phyloP scores from a whole-genome alignment of 2,329 filamentous ascomycete genomes.

The Alternaria tenuissima region DNA sequence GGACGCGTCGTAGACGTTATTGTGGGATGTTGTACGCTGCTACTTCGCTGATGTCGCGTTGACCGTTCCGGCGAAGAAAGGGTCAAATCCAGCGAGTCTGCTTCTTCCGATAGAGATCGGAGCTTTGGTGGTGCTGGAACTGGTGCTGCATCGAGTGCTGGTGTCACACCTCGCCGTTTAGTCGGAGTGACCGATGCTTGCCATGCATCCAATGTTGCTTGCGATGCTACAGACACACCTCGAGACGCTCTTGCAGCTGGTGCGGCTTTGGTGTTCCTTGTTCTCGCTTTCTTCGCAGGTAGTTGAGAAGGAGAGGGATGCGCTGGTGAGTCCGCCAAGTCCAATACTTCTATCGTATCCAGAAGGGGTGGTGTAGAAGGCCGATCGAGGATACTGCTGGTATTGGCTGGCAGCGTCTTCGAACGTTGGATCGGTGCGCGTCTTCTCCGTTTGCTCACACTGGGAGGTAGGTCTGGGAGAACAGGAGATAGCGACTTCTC shows the following conservation, averaged over 20 bases:
- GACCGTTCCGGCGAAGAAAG: slow-evolving; percentile 30
- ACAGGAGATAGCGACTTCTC: slow-evolving; percentile 32
- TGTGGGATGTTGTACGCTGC: slow-evolving; percentile 9
- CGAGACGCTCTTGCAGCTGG: slow-evolving; percentile 13
- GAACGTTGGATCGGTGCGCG: slow-evolving; percentile 47
- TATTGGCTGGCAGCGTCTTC: slow-evolving; percentile 38
- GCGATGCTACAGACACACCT: slow-evolving; percentile 27
- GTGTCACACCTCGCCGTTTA: slow-evolving; percentile 18
- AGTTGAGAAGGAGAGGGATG: slow-evolving; percentile 36
- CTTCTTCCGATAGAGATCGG: slow-evolving; percentile 17
- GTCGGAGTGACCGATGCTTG: slow-evolving; percentile 37
- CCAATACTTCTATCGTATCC: slow-evolving; percentile 37
- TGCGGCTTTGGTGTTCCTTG: slow-evolving; percentile 10
- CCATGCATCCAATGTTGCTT: slow-evolving; percentile 46
- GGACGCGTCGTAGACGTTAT: slow-evolving; percentile 20
- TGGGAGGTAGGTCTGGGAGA: slow-evolving; percentile 36
- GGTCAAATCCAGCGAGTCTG: slow-evolving; percentile 45
- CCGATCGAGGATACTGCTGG: slow-evolving; percentile 16
- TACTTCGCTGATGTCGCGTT: neutral
- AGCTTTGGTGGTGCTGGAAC: slow-evolving; percentile 28
- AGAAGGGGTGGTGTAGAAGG: slow-evolving; percentile 27
- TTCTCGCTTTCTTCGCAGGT: slow-evolving; percentile 36
- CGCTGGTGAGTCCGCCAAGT: slow-evolving; percentile 36
- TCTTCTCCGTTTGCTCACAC: slow-evolving; percentile 41
- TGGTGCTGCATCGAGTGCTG: slow-evolving; percentile 16